phyloP scores from a whole-genome alignment of 345 rosid species.

The Citrus maxima region DNA sequence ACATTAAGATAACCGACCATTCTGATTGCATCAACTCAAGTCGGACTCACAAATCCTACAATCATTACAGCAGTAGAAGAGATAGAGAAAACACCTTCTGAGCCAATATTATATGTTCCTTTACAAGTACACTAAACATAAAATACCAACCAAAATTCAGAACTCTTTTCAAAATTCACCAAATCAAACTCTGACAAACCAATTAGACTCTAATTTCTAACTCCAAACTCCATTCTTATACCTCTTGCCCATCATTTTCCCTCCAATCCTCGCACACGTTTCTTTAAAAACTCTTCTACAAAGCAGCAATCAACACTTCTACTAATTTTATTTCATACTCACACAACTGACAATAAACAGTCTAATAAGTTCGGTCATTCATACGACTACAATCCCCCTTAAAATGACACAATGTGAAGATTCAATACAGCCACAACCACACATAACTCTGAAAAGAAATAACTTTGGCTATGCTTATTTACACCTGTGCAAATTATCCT shows the following conservation, averaged over 20 bases:
- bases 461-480: neutral
- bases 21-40: neutral
- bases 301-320: neutral
- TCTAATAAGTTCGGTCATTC: neutral
- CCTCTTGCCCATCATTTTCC: neutral
- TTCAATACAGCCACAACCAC: neutral
- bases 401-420: neutral
- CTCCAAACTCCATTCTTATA: neutral
- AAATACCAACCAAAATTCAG: neutral
- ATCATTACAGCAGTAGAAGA: neutral
- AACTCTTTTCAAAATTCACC: neutral
- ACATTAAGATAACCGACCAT: neutral
- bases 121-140: neutral
- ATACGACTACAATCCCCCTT: neutral
- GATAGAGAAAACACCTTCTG: neutral
- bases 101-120: neutral
- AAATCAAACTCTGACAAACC: neutral
- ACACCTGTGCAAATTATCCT: neutral
- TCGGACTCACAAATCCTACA: neutral
- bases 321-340: neutral
- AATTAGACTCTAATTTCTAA: neutral
- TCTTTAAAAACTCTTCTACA: neutral
- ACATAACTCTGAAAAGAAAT: neutral
- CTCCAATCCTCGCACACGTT: neutral
- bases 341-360: neutral